These are phyloP conservation scores for Quillaja saponaria DNA, from an alignment of 306 rosid genomes.

Conservation along the genomic window DNA sequence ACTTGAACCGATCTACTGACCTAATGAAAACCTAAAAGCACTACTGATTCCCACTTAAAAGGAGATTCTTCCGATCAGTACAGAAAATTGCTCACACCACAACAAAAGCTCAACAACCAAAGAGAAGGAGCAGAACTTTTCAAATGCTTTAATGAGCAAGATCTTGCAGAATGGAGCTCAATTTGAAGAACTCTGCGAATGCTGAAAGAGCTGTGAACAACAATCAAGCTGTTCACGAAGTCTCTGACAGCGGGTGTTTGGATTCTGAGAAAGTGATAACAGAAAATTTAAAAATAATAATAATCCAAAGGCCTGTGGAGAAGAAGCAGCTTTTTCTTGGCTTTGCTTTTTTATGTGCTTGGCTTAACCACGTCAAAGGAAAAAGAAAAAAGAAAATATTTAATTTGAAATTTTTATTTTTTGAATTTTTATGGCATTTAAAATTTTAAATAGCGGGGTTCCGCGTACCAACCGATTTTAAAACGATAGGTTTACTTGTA, in stretches of 20 bases:
- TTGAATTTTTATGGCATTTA: conserved; percentile 32
- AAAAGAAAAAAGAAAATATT: conserved; percentile 1
- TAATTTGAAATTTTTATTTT: conserved; percentile 13
- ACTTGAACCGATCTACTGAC: conserved; percentile 53
- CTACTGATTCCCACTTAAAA: conserved; percentile 21
- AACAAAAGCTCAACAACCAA: conserved; percentile 6
- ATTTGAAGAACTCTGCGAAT: conserved; percentile 28
- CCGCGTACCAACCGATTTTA: conserved; percentile 55
- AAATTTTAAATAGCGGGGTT: conserved; percentile 43
- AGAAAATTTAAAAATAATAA: conserved; percentile 37
- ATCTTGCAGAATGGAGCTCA: conserved; percentile 34
- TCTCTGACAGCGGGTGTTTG: conserved; percentile 42
- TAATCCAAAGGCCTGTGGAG: conserved; percentile 46
- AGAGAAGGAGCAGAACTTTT: conserved; percentile 25
- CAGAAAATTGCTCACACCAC: conserved; percentile 10
- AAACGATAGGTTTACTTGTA: conserved; percentile 30
- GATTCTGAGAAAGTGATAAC: conserved; percentile 46
- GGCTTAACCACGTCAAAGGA: conserved; percentile 9
- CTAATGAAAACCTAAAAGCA: conserved; percentile 30
- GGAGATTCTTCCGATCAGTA: conserved; percentile 25
- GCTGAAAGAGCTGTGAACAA: conserved; percentile 11
- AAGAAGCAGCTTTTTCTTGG: conserved; percentile 52
- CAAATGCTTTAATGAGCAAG: conserved; percentile 29
- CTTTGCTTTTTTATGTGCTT: conserved; percentile 29
- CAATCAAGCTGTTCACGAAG: conserved; percentile 24